Base-by-base conservation (phyloP, 371 early-diverging fungal species). In the Actinomortierella ambigua region DNA sequence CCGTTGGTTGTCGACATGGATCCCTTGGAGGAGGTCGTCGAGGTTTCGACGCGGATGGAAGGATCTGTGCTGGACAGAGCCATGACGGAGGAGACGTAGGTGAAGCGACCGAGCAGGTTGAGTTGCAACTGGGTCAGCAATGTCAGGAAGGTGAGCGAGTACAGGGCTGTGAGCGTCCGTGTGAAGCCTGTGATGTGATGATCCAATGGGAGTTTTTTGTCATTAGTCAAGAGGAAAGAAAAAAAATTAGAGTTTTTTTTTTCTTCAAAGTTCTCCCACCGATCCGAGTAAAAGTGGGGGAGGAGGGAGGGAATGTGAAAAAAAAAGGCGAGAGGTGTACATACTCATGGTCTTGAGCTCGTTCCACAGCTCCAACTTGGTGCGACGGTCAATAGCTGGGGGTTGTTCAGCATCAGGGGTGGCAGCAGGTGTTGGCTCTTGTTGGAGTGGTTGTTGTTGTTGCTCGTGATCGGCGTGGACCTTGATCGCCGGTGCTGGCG, bases 91-190 rank as follows among this genome's bases (percentile, higher is more conserved):
- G 95, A 94, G 17, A 95, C 82, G 68, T 96, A 98, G 43, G 93
- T 93, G 77, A 88, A 90, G 55, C 96, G 89, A 2, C 97, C 98
- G 50, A 98, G 71, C 4, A 98, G 80, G 73, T 93, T 95, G 50
- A 98, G 84, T 77, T 98, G 96, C 15, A 93, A 77, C 62, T 92
- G 90, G 1, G 91, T 93, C 23, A 96, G 82, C 51, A 94, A 55
- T 0, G 92, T 90, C 63, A 97, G 67, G 23, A 97, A 82, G 5
- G 88, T 87, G 41, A 94, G 71, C 18, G 92, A 82, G 69, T 98
- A 97, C 34, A 95, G 79, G 0, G 94, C 82, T 0, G 94, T 85
- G 29, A 96, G 68, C 4, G 93, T 88, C 42, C 95, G 86, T 0
- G 90, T 88, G 77, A 98, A 90, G 63, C 86, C 91, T 90, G 60